A percentile compares a stretch with the other conserved stretches of the same genome.
These are phyloP conservation scores for Cucumis hystrix DNA, from an alignment of 306 rosid species.

Conservation along the genomic window DNA sequence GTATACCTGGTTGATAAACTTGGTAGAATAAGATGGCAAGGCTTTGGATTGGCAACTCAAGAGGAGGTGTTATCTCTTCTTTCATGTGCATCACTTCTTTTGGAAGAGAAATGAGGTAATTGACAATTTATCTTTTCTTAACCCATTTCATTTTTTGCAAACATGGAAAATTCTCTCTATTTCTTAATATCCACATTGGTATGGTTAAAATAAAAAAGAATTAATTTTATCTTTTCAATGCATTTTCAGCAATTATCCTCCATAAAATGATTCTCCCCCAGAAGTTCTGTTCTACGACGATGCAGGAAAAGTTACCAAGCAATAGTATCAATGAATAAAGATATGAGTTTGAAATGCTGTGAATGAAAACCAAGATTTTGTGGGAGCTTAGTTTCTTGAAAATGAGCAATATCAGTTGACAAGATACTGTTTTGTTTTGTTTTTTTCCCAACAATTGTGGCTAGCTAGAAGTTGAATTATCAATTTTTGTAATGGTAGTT, in stretches of 20 bases:
- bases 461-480: no score
- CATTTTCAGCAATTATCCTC: background rate
- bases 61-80: slow-evolving; percentile 60
- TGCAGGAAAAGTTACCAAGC: background rate
- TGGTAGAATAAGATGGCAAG: slow-evolving; percentile 95
- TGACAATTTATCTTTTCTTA: background rate
- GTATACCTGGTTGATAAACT: slow-evolving; percentile 64
- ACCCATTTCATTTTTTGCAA: background rate
- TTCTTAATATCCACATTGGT: background rate
- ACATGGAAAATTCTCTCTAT: background rate
- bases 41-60: slow-evolving; percentile 56
- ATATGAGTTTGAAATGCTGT: background rate
- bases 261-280: background rate
- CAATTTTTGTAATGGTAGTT: no score
- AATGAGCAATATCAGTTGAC: background rate
- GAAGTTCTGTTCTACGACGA: background rate
- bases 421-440: no score
- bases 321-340: background rate
- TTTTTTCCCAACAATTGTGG: no score
- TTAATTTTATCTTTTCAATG: background rate
- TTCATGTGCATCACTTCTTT: slow-evolving; percentile 48
- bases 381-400: background rate
- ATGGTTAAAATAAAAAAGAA: background rate
- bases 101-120: slow-evolving; percentile 36
- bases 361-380: background rate